A percentile compares a stretch with the other conserved stretches of the same genome.
These are phyloP conservation scores for Tricholoma bakamatsutake DNA, from an alignment of 768 basidiomycete genomes.

Conservation along the genomic window DNA sequence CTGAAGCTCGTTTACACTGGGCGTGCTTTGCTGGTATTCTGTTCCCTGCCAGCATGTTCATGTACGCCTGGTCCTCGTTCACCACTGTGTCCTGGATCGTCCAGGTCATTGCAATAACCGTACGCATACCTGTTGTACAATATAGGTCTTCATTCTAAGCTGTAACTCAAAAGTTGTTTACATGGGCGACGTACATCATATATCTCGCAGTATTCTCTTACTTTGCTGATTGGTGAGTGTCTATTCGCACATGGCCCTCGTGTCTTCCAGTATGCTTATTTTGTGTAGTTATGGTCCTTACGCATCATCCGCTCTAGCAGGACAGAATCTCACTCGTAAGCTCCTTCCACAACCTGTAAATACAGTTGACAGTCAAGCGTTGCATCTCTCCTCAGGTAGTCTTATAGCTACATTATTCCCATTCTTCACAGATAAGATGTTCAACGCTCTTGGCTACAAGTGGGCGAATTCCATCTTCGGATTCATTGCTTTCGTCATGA, in stretches of 20 bases:
- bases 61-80: constrained; percentile 67
- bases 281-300: constrained; percentile 45
- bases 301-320: constrained; percentile 66
- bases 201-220: constrained; percentile 59
- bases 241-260: not conserved
- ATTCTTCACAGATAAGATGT: constrained; percentile 59
- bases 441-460: constrained; percentile 43
- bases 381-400: constrained; percentile 33
- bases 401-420: constrained; percentile 51
- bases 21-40: constrained; percentile 50
- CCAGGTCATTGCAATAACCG: constrained; percentile 45
- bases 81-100: constrained; percentile 55
- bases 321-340: constrained; percentile 55
- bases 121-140: constrained; percentile 11
- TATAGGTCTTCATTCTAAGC: constrained; percentile 4
- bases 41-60: constrained; percentile 57
- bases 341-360: constrained; percentile 1
- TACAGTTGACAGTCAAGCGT: not conserved
- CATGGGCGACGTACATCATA: constrained; percentile 47
- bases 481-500: constrained; percentile 44
- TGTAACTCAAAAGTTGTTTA: constrained; percentile 33
- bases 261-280: not conserved
- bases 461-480: constrained; percentile 59
- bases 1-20: constrained; percentile 59
- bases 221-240: constrained; percentile 54